These are phyloP conservation scores for Kluyveromyces nonfermentans DNA, from an alignment of 805 yeast genomes.

Conservation along the genomic window DNA sequence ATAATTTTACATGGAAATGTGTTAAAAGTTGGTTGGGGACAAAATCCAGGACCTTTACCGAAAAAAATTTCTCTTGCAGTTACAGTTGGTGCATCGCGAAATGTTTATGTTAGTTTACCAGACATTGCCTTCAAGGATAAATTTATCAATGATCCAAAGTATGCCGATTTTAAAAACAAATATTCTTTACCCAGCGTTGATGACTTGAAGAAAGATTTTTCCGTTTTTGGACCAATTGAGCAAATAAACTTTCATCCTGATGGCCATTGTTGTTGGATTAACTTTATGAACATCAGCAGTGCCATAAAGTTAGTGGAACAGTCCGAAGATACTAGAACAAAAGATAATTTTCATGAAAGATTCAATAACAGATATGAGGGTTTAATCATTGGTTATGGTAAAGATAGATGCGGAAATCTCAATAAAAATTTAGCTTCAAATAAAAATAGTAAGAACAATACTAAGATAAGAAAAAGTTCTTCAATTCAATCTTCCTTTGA, in stretches of 20 bases:
- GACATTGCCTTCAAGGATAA: constrained; percentile 34
- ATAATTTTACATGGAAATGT: constrained; percentile 52
- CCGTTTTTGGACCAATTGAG: constrained; percentile 60
- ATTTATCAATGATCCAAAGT: constrained; percentile 25
- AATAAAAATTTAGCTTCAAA: constrained; percentile 34
- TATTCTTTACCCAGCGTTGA: constrained; percentile 37
- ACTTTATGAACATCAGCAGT: constrained; percentile 52
- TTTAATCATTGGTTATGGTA: constrained; percentile 59
- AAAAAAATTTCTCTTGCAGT: constrained; percentile 52
- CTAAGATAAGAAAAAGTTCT: constrained; percentile 31
- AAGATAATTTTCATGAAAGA: constrained; percentile 30
- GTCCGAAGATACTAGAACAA: constrained; percentile 34
- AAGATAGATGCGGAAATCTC: constrained; percentile 68
- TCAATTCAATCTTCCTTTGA: constrained; percentile 3
- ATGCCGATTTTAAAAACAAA: constrained; percentile 21
- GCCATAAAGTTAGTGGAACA: constrained; percentile 58
- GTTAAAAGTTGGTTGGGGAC: constrained; percentile 63
- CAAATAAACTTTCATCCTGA: constrained; percentile 65
- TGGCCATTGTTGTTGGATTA: constrained; percentile 66
- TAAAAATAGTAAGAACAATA: constrained; percentile 36
- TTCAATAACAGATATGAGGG: constrained; percentile 40
- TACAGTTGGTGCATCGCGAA: constrained; percentile 67
- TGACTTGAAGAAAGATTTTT: constrained; percentile 49
- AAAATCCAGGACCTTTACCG: constrained; percentile 53
- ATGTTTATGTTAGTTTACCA: constrained; percentile 59